These are phyloP conservation scores for Solanum neorickii DNA, from an alignment of 257 asterid species.

Conservation along the genomic window DNA sequence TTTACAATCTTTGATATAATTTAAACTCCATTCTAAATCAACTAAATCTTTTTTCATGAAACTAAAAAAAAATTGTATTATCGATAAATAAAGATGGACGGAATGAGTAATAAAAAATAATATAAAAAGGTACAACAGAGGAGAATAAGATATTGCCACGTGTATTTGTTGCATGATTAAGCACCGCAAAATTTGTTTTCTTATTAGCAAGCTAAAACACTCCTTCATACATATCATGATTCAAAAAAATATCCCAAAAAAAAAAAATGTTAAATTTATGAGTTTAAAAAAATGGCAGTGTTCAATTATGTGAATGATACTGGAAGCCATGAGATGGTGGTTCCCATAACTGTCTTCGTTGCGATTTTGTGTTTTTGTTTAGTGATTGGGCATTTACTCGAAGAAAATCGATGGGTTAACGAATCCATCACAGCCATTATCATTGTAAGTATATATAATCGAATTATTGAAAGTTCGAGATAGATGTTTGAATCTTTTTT, in stretches of 20 bases:
- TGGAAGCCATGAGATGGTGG: conserved; percentile 13
- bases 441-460: neutral
- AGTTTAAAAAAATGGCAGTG: neutral
- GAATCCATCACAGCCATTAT: conserved; percentile 39
- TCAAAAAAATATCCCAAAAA: neutral
- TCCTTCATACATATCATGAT: neutral
- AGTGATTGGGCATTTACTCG: conserved; percentile 27
- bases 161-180: neutral
- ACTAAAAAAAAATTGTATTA: too few species aligned
- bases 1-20: too few species aligned
- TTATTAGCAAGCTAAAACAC: neutral
- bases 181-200: neutral
- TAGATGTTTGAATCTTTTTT: neutral
- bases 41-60: rapidly evolving
- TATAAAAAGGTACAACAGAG: neutral
- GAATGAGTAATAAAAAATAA: too few species aligned
- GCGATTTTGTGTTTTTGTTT: conserved; percentile 34
- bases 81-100: too few species aligned
- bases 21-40: too few species aligned
- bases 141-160: neutral
- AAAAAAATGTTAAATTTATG: neutral
- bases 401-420: conserved; percentile 37
- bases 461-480: neutral
- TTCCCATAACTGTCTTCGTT: conserved; percentile 25
- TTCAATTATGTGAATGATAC: neutral